These are phyloP conservation scores for Brettanomyces nanus DNA, from an alignment of 805 yeast genomes.

Conservation along the genomic window DNA sequence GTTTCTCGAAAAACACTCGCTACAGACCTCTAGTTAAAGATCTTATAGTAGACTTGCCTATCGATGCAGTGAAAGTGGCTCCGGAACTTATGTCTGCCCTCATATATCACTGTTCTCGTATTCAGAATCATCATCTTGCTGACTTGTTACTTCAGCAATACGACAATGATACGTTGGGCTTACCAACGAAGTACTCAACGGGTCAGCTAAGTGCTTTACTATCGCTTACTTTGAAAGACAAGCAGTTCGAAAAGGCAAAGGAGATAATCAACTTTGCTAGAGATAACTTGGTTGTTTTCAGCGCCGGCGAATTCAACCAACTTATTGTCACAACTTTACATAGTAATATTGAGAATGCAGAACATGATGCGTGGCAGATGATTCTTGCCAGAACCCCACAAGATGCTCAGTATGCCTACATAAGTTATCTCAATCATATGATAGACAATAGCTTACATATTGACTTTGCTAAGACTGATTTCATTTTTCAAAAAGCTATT, in stretches of 20 bases:
- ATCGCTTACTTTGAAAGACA: constrained; percentile 18
- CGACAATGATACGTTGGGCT: constrained; percentile 15
- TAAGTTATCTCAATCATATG: constrained; percentile 23
- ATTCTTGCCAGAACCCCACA: constrained; percentile 10
- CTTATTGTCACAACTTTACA: constrained; percentile 20
- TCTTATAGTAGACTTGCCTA: constrained; percentile 24
- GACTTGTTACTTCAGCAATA: constrained; percentile 20
- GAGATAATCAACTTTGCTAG: constrained; percentile 22
- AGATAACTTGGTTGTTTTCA: constrained; percentile 18
- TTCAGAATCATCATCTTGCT: constrained; percentile 18
- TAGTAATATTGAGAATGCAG: constrained; percentile 4
- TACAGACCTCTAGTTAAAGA: constrained; percentile 19
- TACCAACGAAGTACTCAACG: constrained; percentile 17
- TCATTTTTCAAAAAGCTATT: constrained; percentile 15
- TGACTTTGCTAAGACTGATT: constrained; percentile 19
- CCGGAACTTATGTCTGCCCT: constrained; percentile 27
- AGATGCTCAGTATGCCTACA: constrained; percentile 20
- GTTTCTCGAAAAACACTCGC: constrained; percentile 24
- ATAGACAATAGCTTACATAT: constrained; percentile 13
- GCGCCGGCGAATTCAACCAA: constrained; percentile 24
- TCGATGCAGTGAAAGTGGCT: constrained; percentile 24
- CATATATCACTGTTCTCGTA: constrained; percentile 22
- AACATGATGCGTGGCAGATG: constrained; percentile 23
- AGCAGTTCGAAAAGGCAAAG: constrained; percentile 21
- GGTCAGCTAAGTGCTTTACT: constrained; percentile 25